Conservation (phyloP, 345 rosid genomes). For the Camelina neglecta region DNA sequence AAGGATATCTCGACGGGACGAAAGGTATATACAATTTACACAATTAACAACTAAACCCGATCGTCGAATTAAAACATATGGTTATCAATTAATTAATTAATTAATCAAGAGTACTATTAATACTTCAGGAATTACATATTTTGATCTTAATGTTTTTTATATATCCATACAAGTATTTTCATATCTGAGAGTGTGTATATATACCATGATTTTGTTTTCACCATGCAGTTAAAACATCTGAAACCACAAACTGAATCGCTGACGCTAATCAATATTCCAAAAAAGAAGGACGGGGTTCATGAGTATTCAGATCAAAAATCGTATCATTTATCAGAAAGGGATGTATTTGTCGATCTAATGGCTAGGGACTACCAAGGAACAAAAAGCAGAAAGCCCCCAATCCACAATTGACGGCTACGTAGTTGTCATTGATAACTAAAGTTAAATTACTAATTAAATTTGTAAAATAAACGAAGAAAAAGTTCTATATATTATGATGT, state of each 20-base stretch:
- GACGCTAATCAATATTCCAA: neutral
- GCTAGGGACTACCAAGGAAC: neutral
- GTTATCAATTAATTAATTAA: neutral
- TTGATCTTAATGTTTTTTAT: neutral
- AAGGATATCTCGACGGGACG: conserved; percentile 1
- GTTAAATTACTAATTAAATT: neutral
- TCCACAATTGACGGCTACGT: neutral
- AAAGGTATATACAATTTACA: conserved; percentile 13
- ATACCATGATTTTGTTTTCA: neutral
- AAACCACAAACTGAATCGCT: neutral
- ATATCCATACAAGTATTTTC: neutral
- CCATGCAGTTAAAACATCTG: conserved; percentile 7
- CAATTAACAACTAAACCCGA: neutral
- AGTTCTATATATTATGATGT: neutral
- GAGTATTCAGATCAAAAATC: conserved; percentile 5
- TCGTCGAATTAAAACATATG: neutral
- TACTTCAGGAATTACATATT: neutral
- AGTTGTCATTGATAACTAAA: neutral
- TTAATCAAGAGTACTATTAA: neutral
- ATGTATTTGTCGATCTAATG: conserved; percentile 9
- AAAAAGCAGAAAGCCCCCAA: neutral
- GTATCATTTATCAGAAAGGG: neutral
- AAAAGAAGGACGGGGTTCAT: neutral
- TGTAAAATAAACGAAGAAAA: neutral
- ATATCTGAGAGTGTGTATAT: neutral